Evolutionary conservation across 2,329 filamentous ascomycete species (phyloP).

Genomic region (Fusarium pseudoanthophilum): DNA sequence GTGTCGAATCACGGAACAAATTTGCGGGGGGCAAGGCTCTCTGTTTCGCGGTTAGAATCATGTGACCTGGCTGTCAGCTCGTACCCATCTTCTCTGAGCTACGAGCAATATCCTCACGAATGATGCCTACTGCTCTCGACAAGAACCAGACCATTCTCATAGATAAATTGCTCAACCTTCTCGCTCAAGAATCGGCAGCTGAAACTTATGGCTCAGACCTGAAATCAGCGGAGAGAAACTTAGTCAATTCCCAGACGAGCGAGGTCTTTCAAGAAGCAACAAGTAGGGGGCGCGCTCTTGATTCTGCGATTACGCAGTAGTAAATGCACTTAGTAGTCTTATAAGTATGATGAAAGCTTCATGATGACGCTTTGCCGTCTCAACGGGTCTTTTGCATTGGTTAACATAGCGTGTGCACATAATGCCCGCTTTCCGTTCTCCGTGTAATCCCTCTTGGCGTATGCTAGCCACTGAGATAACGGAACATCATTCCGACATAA

Average conservation of each 20-base stretch:
- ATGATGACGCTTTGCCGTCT: fast-evolving
- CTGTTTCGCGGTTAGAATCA: neutral
- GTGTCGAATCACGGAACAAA: neutral
- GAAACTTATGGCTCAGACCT: too few relatives aligned
- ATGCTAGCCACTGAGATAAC: too few relatives aligned
- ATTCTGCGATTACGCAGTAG: too few relatives aligned
- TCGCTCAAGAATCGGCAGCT: neutral
- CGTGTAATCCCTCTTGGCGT: too few relatives aligned
- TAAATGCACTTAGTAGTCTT: too few relatives aligned
- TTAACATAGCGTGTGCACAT: fast-evolving
- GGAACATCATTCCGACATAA: too few relatives aligned
- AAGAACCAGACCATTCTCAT: neutral
- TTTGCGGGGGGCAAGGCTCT: too few relatives aligned
- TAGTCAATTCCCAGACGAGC: too few relatives aligned
- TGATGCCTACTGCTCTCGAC: neutral
- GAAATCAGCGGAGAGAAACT: too few relatives aligned
- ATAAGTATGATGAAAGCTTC: fast-evolving
- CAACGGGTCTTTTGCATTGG: too few relatives aligned
- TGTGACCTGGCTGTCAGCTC: neutral
- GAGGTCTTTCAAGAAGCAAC: too few relatives aligned
- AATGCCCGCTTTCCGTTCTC: fast-evolving
- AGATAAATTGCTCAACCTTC: neutral
- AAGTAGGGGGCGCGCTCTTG: too few relatives aligned
- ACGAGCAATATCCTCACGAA: neutral
- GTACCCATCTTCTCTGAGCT: neutral